A percentile compares a stretch with the other conserved stretches of the same genome.
Evolutionary conservation across 1,284 basidiomycete species (phyloP).

Genomic region (Pulchroboletus neoregius): DNA sequence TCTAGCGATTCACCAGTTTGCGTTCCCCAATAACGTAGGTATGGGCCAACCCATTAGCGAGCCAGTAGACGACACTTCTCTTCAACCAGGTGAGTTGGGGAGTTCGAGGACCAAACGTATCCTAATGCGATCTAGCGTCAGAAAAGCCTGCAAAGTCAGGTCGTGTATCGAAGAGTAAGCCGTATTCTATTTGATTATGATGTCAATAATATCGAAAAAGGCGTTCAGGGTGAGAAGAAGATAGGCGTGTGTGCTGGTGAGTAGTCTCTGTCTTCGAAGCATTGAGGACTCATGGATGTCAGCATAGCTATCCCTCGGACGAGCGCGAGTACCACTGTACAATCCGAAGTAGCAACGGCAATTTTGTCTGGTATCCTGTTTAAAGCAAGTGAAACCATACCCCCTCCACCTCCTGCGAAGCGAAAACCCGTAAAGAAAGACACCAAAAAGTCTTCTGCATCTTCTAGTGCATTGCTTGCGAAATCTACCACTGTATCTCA

Average conservation of each 20-base stretch:
- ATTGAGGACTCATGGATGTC: slow-evolving; percentile 17
- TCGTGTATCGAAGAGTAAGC: slow-evolving; percentile 14
- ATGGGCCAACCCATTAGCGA: background rate
- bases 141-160: background rate
- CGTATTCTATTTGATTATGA: background rate
- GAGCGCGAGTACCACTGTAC: slow-evolving; percentile 18
- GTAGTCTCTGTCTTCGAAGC: slow-evolving; percentile 8
- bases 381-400: slow-evolving; percentile 1
- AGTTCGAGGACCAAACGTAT: background rate
- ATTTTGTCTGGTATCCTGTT: slow-evolving; percentile 14
- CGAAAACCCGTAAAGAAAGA: slow-evolving; percentile 12
- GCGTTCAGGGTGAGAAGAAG: background rate
- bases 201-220: slow-evolving; percentile 18
- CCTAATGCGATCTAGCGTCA: slow-evolving; percentile 6
- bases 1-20: background rate
- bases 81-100: slow-evolving; percentile 15
- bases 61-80: background rate
- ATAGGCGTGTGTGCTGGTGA: slow-evolving; percentile 22
- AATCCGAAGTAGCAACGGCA: slow-evolving; percentile 23
- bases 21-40: slow-evolving; percentile 9
- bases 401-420: slow-evolving; percentile 10
- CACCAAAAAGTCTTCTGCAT: slow-evolving; percentile 4
- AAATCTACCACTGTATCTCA: background rate
- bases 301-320: slow-evolving; percentile 29
- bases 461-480: background rate